These are phyloP conservation scores for Polytrichum formosum DNA, from an alignment of 225 moss, liverwort and hornwort genomes.

Conservation along the genomic window DNA sequence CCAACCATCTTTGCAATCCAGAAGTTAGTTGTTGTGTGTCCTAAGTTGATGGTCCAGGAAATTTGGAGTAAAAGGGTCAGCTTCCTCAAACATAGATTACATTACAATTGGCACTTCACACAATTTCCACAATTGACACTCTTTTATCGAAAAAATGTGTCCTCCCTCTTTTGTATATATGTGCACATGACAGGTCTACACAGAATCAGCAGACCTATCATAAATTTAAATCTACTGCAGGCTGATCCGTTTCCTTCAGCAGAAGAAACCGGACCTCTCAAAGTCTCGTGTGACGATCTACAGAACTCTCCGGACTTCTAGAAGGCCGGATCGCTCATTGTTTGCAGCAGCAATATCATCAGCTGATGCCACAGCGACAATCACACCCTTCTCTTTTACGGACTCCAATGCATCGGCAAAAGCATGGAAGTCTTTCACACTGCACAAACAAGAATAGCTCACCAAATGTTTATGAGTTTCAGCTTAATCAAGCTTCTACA, in stretches of 20 bases:
- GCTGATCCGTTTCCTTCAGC: no score
- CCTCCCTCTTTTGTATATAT: conserved; percentile 4
- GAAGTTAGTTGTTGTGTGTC: no score
- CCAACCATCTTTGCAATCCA: no score
- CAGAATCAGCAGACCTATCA: conserved; percentile 1
- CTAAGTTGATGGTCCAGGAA: no score
- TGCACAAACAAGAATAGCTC: conserved; percentile 33
- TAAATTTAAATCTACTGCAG: no score
- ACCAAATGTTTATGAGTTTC: not conserved
- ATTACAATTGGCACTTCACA: not conserved
- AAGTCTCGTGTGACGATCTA: conserved; percentile 19
- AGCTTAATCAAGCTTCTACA: no score
- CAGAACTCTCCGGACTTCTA: conserved; percentile 84
- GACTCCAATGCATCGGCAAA: conserved; percentile 75
- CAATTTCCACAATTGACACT: not conserved
- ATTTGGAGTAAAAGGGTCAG: not conserved
- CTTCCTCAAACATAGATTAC: not conserved
- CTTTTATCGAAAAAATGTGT: not conserved
- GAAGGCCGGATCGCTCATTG: conserved; percentile 74
- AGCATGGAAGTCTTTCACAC: conserved; percentile 83
- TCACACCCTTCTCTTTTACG: conserved; percentile 77
- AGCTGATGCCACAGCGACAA: conserved; percentile 92
- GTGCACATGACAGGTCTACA: conserved; percentile 6
- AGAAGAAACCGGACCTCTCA: no score
- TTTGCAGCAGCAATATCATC: conserved; percentile 85